Evolutionary conservation across 345 rosid genomes (phyloP), one percentile per base, ranked within the genome.

Genomic region (Microcos paniculata): DNA sequence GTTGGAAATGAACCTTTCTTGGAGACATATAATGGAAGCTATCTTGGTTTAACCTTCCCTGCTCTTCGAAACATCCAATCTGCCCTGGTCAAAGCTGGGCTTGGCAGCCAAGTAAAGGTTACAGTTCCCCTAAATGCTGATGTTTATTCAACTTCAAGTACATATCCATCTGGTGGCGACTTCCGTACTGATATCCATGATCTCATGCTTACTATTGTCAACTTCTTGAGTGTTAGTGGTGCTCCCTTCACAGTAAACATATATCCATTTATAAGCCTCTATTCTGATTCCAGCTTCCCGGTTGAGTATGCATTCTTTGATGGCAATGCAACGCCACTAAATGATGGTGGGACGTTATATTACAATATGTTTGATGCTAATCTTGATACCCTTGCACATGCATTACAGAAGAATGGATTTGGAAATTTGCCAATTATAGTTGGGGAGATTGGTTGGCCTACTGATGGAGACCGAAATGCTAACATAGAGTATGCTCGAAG

Each of bases 391-490:
- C 88, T 96, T 6, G 92, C 91, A 3, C 80, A 89, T 74, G 94
- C 99, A 23, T 81, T 96, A 16, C 91, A 90, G 77, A 96, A 87
- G 86, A 91, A 93, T 59, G 98, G 99, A 48, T 93, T 85, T 24
- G 87, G 88, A 19, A 82, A 89, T 82, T 42, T 91, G 90, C 92
- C 94, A 1, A 83, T 96, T 42, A 88, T 96, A 11, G 75, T 93
- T 12, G 99, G 99, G 30, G 99, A 96, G 80, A 80, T 93, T 8
- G 98, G 99, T 19, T 93, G 99, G 98, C 99, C 99, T 16, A 96
- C 98, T 30, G 99, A 96, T 59, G 97, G 98, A 0, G 90, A 96
- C 68, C 80, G 69, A 65, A 90, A 85, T 30, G 99, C 99, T 0
- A 92, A 93, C 70, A n/a, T 79, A 46, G 87, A 79, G 49, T 86